Evolutionary conservation across 2,329 filamentous ascomycete species (phyloP), one percentile per base, ranked within the genome.

Genomic region (Lecanicillium sp.): DNA sequence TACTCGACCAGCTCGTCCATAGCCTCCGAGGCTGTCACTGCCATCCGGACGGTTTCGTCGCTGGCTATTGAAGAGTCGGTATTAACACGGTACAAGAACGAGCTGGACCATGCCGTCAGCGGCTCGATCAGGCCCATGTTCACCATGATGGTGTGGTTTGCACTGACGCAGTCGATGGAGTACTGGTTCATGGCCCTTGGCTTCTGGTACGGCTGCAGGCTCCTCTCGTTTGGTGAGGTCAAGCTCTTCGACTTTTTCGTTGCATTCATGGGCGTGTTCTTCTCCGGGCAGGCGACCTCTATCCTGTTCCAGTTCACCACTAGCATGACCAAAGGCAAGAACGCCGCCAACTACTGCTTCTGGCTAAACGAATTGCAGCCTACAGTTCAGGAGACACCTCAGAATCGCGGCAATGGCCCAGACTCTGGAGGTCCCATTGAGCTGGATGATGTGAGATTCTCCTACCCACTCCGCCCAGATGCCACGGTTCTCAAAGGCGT

Each of bases 381-480:
- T 1, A 62, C 49, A 4, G 65, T 69, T 18, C 55, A 53, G 17
- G 65, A 68, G 42, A 71, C 61, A 1, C 48, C 53, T 2, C 51
- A 62, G 22, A 70, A 70, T 48, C 46, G 48, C 9, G 48, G 59
- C 20, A 57, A 54, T 1, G 57, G 55, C 0, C 66, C 66, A 2
- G 55, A 53, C 13, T 47, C 53, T 2, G 57, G 54, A 25, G 44
- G 44, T 36, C 58, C 60, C 0, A 62, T 81, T 3, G 60, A 66
- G 12, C 68, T 82, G 43, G 61, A 67, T 7, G 57, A 73, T 22
- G 66, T 84, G n/a, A 61, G 68, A 17, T 85, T 86, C 53, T 67
- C 75, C 3, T 86, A 85, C 45, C 78, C 80, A 3, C 49, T 65
- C 37, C 55, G 67, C 17, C 59, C 64, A 17, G 49, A 63, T 39